A percentile compares a stretch with the other conserved stretches of the same genome.
phyloP scores from a whole-genome alignment of 2,329 filamentous ascomycete genomes.

The Bipolaris gigantea region DNA sequence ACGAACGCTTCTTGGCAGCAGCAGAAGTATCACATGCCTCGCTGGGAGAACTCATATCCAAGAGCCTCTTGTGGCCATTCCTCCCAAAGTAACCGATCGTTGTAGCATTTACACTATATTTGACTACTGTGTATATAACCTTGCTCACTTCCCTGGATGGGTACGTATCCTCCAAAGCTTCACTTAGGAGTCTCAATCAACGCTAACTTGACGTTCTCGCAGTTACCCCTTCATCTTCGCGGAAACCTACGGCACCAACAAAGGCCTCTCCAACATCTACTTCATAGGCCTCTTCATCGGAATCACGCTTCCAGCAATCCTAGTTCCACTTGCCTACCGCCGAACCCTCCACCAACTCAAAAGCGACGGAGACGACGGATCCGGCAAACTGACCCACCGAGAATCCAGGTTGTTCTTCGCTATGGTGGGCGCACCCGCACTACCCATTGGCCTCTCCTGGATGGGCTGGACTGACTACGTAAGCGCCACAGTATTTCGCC shows the following conservation, averaged over 20 bases:
- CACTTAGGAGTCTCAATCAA: too few relatives aligned
- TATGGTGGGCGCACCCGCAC: slow-evolving; percentile 54
- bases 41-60: slow-evolving; percentile 33
- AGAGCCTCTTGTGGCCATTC: slow-evolving; percentile 48
- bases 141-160: slow-evolving; percentile 59
- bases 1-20: slow-evolving; percentile 51
- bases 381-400: slow-evolving; percentile 48
- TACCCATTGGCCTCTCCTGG: slow-evolving; percentile 60
- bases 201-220: not conserved
- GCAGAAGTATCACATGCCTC: slow-evolving; percentile 50
- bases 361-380: slow-evolving; percentile 42
- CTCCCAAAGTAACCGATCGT: slow-evolving; percentile 51
- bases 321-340: slow-evolving; percentile 50
- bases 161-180: slow-evolving; percentile 36
- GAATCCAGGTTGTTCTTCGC: slow-evolving; percentile 58
- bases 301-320: slow-evolving; percentile 40
- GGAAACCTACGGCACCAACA: slow-evolving; percentile 52
- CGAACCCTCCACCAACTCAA: slow-evolving; percentile 31
- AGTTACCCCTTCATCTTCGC: slow-evolving; percentile 51
- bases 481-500: not conserved
- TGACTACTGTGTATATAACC: slow-evolving; percentile 58
- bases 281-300: slow-evolving; percentile 54
- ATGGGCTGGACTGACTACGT: slow-evolving; percentile 58
- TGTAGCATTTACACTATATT: slow-evolving; percentile 54
- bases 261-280: slow-evolving; percentile 51